phyloP scores from a whole-genome alignment of 306 rosid genomes.

The Castanea crenata region DNA sequence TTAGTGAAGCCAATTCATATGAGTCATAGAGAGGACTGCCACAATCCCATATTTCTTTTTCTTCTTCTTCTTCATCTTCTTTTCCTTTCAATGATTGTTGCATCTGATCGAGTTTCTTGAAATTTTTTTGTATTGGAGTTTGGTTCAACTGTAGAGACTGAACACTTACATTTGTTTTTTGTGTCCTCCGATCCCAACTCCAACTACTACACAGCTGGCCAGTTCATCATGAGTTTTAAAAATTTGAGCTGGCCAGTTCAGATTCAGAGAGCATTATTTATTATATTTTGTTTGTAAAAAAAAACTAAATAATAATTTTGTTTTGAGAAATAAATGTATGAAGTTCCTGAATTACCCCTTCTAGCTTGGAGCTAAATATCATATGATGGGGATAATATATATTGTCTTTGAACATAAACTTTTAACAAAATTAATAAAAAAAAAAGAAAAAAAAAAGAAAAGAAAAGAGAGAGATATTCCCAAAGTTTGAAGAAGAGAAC shows the following conservation, averaged over 20 bases:
- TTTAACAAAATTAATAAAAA: too few relatives aligned
- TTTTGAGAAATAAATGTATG: background rate
- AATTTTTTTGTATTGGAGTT: background rate
- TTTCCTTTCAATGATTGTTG: conserved; percentile 24
- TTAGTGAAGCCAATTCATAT: conserved; percentile 55
- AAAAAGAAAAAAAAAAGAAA: too few relatives aligned
- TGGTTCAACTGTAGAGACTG: background rate
- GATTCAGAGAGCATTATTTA: background rate
- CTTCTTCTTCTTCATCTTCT: conserved; percentile 7
- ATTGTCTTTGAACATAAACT: too few relatives aligned
- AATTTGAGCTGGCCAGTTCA: conserved; percentile 8
- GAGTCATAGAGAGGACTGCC: conserved; percentile 87
- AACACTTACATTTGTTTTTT: background rate
- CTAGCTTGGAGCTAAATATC: conserved; percentile 6
- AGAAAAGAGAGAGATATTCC: too few relatives aligned
- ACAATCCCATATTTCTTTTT: conserved; percentile 68
- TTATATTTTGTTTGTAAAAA: background rate
- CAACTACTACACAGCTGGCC: too few relatives aligned
- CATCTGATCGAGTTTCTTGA: conserved; percentile 20
- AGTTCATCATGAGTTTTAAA: background rate
- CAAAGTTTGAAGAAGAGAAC: too few relatives aligned
- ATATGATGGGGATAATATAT: conserved; percentile 12
- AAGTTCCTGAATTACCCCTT: conserved; percentile 20
- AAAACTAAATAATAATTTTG: conserved; percentile 8
- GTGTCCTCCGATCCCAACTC: too few relatives aligned